A percentile compares a stretch with the other conserved stretches of the same genome.
phyloP scores from a whole-genome alignment of 2,329 filamentous ascomycete genomes.

The Myriosclerotinia curreyana region DNA sequence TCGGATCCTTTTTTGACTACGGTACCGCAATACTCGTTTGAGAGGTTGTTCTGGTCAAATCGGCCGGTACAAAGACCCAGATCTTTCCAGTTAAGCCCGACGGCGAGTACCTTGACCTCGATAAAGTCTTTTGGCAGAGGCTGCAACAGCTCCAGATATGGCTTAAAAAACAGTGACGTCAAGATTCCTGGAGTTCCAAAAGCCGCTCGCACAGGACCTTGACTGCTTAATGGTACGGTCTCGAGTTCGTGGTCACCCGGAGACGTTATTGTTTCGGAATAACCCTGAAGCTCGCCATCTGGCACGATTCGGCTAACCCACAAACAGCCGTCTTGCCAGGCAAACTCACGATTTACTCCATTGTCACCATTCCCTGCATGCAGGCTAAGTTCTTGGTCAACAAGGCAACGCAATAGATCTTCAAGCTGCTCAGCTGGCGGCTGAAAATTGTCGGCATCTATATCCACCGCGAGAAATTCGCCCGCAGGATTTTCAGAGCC shows the following conservation, averaged over 20 bases:
- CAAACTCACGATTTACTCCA: too few relatives aligned
- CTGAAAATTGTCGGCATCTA: not conserved
- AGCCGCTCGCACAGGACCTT: slow-evolving; percentile 1
- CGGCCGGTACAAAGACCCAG: slow-evolving; percentile 2
- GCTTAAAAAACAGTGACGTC: not conserved
- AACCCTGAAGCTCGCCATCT: too few relatives aligned
- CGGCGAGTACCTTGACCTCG: slow-evolving; percentile 29
- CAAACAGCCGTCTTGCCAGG: too few relatives aligned
- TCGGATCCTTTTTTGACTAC: not conserved
- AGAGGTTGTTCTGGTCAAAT: slow-evolving; percentile 6
- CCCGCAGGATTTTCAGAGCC: not conserved
- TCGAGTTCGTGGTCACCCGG: not conserved
- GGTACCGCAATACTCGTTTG: not conserved
- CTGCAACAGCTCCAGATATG: slow-evolving; percentile 6
- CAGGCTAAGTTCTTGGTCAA: not conserved
- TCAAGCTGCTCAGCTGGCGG: not conserved
- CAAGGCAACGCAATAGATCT: not conserved
- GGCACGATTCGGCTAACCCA: too few relatives aligned
- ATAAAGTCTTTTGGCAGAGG: slow-evolving; percentile 1
- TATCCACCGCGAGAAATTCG: not conserved
- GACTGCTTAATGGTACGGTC: not conserved
- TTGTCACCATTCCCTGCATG: not conserved
- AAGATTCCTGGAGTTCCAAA: not conserved
- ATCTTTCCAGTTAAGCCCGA: slow-evolving; percentile 26
- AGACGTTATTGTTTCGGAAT: too few relatives aligned